Percentiles rank a stretch among this genome's conserved stretches.
Evolutionary conservation across 2,329 filamentous ascomycete species (phyloP).

Genomic region (Cladophialophora yegresii): DNA sequence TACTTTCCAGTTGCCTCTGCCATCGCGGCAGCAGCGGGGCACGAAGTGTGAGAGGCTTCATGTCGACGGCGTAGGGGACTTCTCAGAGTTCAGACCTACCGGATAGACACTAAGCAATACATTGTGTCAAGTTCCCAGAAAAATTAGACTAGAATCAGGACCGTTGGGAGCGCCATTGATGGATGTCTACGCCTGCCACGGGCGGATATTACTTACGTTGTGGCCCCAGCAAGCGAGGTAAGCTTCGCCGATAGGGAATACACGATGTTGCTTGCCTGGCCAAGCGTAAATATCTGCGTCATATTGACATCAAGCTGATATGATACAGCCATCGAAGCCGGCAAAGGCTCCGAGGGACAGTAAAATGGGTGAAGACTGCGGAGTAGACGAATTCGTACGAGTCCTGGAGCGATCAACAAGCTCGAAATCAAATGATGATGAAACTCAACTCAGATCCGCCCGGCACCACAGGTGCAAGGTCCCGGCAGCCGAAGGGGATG

Average conservation of each 20-base stretch:
- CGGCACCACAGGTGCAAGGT: background rate
- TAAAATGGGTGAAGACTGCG: background rate
- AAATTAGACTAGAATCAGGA: background rate
- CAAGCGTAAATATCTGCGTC: conserved; percentile 7
- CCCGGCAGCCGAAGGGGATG: conserved; percentile 1
- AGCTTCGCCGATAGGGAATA: background rate
- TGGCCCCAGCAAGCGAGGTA: conserved; percentile 1
- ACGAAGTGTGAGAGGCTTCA: conserved; percentile 5
- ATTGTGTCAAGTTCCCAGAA: background rate
- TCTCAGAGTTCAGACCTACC: conserved; percentile 1
- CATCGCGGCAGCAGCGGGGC: conserved; percentile 11
- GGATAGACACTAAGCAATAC: background rate
- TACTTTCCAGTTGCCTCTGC: conserved; percentile 15
- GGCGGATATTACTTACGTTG: conserved; percentile 1
- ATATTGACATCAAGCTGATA: conserved; percentile 11
- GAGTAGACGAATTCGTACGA: background rate
- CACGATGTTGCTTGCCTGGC: background rate
- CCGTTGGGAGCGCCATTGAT: conserved; percentile 9
- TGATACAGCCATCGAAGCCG: background rate
- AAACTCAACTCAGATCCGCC: background rate
- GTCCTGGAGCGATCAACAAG: background rate
- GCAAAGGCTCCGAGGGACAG: background rate
- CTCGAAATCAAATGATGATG: background rate
- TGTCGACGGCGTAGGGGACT: background rate
- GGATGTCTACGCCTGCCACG: conserved; percentile 1